Evolutionary conservation across 2,329 filamentous ascomycete genomes (phyloP).

Genomic region (Aciculosporium take): DNA sequence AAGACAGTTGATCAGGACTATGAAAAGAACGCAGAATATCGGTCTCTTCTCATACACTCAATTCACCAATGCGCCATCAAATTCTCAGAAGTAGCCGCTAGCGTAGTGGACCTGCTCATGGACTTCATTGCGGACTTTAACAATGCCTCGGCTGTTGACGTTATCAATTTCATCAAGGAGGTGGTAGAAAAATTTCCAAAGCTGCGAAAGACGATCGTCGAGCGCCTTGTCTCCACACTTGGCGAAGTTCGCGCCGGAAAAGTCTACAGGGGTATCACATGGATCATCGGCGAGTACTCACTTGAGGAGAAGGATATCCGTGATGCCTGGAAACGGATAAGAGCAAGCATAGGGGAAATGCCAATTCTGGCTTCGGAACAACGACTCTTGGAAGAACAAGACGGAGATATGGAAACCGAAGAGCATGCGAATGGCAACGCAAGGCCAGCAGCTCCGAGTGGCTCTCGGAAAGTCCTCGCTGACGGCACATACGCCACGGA

Average conservation of each 20-base stretch:
- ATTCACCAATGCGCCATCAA: conserved; percentile 99
- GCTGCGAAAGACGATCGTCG: conserved; percentile 73
- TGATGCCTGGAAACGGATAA: conserved; percentile 92
- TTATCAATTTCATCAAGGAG: conserved; percentile 97
- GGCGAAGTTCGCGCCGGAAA: conserved; percentile 91
- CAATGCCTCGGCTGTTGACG: conserved; percentile 89
- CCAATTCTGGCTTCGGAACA: conserved; percentile 94
- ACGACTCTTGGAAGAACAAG: conserved; percentile 72
- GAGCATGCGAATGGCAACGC: conserved; percentile 67
- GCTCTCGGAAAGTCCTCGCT: conserved; percentile 81
- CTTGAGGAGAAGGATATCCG: conserved; percentile 86
- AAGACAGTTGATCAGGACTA: conserved; percentile 98
- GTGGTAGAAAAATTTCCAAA: conserved; percentile 96
- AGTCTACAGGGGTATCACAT: conserved; percentile 89
- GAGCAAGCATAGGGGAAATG: conserved; percentile 87
- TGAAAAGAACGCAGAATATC: conserved; percentile 94
- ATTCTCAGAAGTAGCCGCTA: conserved; percentile 94
- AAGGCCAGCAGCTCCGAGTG: conserved; percentile 61
- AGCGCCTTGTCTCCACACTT: conserved; percentile 76
- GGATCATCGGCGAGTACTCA: conserved; percentile 97
- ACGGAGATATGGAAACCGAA: conserved; percentile 49
- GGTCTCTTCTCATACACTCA: conserved; percentile 86
- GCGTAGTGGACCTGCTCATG: conserved; percentile 93
- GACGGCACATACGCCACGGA: conserved; percentile 97
- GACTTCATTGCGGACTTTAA: conserved; percentile 98